phyloP scores from a whole-genome alignment of 1,139 yeast genomes.

The Suhomyces coccinellae region DNA sequence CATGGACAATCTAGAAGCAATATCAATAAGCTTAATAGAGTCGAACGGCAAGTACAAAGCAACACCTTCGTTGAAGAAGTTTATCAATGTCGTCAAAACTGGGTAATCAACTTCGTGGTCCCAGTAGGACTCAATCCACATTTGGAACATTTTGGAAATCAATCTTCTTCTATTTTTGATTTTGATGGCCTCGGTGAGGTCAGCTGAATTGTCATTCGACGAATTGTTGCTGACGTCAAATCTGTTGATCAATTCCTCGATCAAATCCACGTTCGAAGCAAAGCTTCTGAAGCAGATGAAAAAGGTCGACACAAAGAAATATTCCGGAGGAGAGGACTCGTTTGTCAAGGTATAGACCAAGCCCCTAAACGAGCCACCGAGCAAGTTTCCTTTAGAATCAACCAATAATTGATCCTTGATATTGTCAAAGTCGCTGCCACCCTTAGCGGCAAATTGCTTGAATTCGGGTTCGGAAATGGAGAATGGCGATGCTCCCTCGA shows the following conservation, averaged over 20 bases:
- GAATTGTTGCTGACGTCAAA: conserved; percentile 53
- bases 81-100: conserved; percentile 65
- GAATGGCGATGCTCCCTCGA: conserved; percentile 41
- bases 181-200: conserved; percentile 49
- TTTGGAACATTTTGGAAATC: conserved; percentile 65
- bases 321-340: conserved; percentile 68
- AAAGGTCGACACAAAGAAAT: conserved; percentile 71
- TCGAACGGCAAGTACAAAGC: conserved; percentile 60
- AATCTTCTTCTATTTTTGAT: conserved; percentile 65
- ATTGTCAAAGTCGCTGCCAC: conserved; percentile 11
- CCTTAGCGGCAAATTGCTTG: conserved; percentile 32
- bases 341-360: conserved; percentile 71
- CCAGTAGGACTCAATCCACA: conserved; percentile 93
- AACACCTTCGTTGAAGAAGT: conserved; percentile 75
- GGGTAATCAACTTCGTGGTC: conserved; percentile 58
- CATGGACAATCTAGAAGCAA: conserved; percentile 56
- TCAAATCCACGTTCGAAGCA: conserved; percentile 65
- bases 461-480: conserved; percentile 43
- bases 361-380: conserved; percentile 81
- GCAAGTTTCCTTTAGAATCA: conserved; percentile 51
- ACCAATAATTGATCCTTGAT: conserved; percentile 49
- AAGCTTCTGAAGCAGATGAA: conserved; percentile 79
- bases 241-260: conserved; percentile 67
- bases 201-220: conserved; percentile 30
- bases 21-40: conserved; percentile 58